Evolutionary conservation across 169 alveolate genomes (phyloP).

Genomic region (Amoebophrya sp.): DNA sequence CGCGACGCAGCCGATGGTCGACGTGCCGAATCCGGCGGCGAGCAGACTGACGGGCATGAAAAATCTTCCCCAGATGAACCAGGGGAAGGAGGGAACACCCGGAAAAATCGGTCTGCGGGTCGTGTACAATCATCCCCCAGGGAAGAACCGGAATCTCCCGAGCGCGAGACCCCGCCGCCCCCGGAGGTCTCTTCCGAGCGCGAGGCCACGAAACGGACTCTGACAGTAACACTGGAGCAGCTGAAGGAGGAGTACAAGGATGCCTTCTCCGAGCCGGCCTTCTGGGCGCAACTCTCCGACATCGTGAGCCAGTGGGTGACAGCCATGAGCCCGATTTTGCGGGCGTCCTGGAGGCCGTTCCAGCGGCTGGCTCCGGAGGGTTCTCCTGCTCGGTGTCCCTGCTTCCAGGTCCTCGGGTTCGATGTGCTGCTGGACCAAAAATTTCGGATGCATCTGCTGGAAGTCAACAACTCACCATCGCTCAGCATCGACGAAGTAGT

Average conservation of each 20-base stretch:
- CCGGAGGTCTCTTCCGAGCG: background rate
- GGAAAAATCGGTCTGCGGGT: too few species aligned
- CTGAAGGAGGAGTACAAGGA: background rate
- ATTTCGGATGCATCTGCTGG: background rate
- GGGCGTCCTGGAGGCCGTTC: background rate
- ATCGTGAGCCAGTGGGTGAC: background rate
- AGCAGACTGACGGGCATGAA: too few species aligned
- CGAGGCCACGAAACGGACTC: background rate
- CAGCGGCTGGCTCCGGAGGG: background rate
- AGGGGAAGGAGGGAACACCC: too few species aligned
- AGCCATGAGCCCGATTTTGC: background rate
- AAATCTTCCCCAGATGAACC: too few species aligned
- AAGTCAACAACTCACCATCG: background rate
- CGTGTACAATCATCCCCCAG: too few species aligned
- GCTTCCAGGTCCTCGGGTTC: background rate
- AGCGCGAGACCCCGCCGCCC: too few species aligned
- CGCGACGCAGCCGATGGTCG: too few species aligned
- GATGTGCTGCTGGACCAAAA: background rate
- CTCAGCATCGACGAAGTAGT: background rate
- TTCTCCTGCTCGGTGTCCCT: background rate
- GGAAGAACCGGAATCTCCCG: too few species aligned
- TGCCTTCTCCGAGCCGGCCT: background rate
- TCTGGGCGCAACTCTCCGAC: background rate
- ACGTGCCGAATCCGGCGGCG: too few species aligned
- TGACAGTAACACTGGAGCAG: background rate